A percentile compares a stretch with the other conserved stretches of the same genome.
These are phyloP conservation scores for Pseudogymnoascus sp. DNA, from an alignment of 2,329 filamentous ascomycete genomes.

Conservation along the genomic window DNA sequence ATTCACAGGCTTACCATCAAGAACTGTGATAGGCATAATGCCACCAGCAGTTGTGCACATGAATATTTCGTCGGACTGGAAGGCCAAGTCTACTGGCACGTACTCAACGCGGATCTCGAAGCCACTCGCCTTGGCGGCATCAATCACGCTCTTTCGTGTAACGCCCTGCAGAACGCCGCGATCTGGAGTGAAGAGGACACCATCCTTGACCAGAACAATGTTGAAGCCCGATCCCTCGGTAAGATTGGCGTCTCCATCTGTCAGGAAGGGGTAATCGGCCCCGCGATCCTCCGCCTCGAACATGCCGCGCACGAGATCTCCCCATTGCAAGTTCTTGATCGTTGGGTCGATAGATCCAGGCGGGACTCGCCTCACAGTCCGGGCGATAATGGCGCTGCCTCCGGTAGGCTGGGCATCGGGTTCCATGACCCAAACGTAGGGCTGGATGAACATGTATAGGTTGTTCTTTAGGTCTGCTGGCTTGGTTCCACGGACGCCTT, in stretches of 20 bases:
- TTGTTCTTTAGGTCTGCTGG: slow-evolving; percentile 32
- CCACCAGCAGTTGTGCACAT: slow-evolving; percentile 48
- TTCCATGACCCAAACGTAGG: slow-evolving; percentile 45
- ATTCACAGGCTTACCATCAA: slow-evolving; percentile 38
- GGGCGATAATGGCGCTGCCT: slow-evolving; percentile 37
- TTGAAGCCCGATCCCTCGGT: slow-evolving; percentile 47
- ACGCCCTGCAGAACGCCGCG: slow-evolving; percentile 42
- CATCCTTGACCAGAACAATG: slow-evolving; percentile 39
- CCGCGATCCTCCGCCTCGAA: slow-evolving; percentile 42
- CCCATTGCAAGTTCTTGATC: slow-evolving; percentile 46
- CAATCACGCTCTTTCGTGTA: slow-evolving; percentile 42
- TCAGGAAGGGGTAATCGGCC: slow-evolving; percentile 42
- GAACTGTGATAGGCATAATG: slow-evolving; percentile 43
- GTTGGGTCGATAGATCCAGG: slow-evolving; percentile 44
- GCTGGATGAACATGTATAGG: slow-evolving; percentile 42
- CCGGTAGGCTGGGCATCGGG: slow-evolving; percentile 36
- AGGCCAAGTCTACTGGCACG: slow-evolving; percentile 36
- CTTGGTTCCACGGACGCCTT: slow-evolving; percentile 32
- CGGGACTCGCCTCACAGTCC: slow-evolving; percentile 39
- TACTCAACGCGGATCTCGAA: slow-evolving; percentile 33
- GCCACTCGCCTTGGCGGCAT: slow-evolving; percentile 31
- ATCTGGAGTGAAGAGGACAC: slow-evolving; percentile 38
- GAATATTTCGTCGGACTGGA: slow-evolving; percentile 41
- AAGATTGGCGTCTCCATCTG: slow-evolving; percentile 42
- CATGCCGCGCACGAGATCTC: slow-evolving; percentile 39